Base-by-base conservation (phyloP, 768 basidiomycete species). In the Omphalotus guepiniiformis region DNA sequence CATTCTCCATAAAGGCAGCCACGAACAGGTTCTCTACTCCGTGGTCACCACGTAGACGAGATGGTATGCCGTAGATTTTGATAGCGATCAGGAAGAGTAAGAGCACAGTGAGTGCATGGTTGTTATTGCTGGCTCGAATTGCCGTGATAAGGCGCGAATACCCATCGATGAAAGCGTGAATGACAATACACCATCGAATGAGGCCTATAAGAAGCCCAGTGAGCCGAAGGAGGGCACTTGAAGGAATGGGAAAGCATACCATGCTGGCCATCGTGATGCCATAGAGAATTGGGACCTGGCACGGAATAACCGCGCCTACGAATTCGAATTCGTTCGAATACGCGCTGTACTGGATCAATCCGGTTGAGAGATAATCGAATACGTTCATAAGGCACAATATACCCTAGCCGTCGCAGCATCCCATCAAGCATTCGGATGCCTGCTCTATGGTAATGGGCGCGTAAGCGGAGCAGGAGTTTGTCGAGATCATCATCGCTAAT, bases 181-280 rank as follows among this genome's bases (percentile, higher is more conserved):
- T 58, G 2, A 68, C 58, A 42, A 68, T 56, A 11, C 58, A 51
- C 62, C 63, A 70, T 2, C 57, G 45, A 9, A 67, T 67, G 1
- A 69, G 50, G 9, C 62, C 67, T 68, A 18, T 26, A 42, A 26
- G 39, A 32, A 22, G 16, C 11, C 22, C 1, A 16, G 38, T 22
- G 47, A 26, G 9, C 4, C 19, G 39, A 28, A 36, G 28, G 19
- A 25, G 8, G 23, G 15, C 15, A 42, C 22, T 37, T 34, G 6
- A 43, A 19, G n/a, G 11, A 40, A 36, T 28, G 19, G 6, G 21
- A 28, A 21, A 11, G 50, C 56, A n/a, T 41, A 68, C 67, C 60
- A 53, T 68, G 68, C 41, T 68, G 66, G 0, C 68, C 64, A 54
- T 70, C 64, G 55, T 68, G 63, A 47, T 69, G 65, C 64, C 64